Conservation (phyloP, 73 alveolate genomes). For the Paramecium tetraurelia region DNA sequence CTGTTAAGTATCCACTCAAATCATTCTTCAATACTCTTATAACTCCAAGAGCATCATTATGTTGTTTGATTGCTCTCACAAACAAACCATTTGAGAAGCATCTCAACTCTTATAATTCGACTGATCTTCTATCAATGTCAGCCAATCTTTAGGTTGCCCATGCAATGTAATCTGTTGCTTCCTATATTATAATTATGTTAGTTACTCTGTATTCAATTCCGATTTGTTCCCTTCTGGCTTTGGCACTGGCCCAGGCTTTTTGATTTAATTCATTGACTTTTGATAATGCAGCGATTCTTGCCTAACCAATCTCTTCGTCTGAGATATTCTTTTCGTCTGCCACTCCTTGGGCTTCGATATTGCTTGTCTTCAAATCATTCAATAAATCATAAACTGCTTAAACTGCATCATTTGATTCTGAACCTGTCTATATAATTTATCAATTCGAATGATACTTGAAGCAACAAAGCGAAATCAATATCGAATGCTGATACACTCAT, state of each 20-base stretch:
- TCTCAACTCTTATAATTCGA: conserved; percentile 32
- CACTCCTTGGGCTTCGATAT: conserved; percentile 15
- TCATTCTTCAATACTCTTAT: conserved; percentile 14
- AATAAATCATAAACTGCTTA: conserved; percentile 38
- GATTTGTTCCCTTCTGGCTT: conserved; percentile 28
- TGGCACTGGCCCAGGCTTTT: conserved; percentile 25
- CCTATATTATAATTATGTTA: neutral
- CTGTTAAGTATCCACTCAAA: conserved; percentile 42
- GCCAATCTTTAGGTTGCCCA: conserved; percentile 48
- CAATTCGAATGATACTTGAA: neutral
- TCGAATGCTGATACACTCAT: conserved; percentile 4
- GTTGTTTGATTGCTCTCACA: conserved; percentile 17
- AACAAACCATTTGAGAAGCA: conserved; percentile 39
- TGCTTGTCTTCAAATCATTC: conserved; percentile 42
- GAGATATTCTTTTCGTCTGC: conserved; percentile 44
- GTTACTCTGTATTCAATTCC: conserved; percentile 42
- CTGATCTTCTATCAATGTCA: conserved; percentile 48
- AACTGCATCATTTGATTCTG: conserved; percentile 49
- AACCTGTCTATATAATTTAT: neutral
- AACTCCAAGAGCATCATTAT: conserved; percentile 37
- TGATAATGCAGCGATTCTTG: conserved; percentile 30
- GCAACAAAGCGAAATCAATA: neutral
- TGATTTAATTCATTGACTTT: conserved; percentile 27
- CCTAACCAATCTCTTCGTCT: conserved; percentile 31
- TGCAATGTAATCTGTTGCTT: conserved; percentile 23